Percentiles rank a stretch among this genome's conserved stretches.
These are phyloP conservation scores for Beauveria sp. DNA, from an alignment of 2,329 filamentous ascomycete species.

Conservation along the genomic window DNA sequence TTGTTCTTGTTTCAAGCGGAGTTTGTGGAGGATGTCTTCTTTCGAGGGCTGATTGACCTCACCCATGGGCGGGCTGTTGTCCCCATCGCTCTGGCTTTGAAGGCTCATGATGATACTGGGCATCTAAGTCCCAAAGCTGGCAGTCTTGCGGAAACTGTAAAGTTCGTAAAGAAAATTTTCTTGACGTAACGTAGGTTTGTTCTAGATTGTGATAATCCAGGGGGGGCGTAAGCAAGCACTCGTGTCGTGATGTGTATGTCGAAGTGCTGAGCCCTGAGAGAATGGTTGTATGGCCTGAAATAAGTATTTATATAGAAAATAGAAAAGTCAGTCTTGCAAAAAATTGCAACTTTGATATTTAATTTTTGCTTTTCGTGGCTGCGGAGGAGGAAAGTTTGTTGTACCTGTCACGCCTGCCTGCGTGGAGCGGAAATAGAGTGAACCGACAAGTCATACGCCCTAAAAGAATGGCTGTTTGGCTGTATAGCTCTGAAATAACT, in stretches of 20 bases:
- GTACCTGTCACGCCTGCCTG: too few species aligned
- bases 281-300: background rate
- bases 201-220: background rate
- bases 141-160: background rate
- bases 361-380: too few species aligned
- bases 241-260: background rate
- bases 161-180: background rate
- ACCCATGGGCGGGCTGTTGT: background rate
- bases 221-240: background rate
- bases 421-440: too few species aligned
- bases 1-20: background rate
- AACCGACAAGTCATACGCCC: too few species aligned
- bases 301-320: background rate
- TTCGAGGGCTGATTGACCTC: background rate
- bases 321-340: background rate
- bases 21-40: background rate
- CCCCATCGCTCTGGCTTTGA: background rate
- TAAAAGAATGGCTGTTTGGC: too few species aligned
- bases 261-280: background rate
- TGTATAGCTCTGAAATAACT: too few species aligned
- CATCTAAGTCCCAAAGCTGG: background rate
- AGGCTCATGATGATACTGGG: background rate
- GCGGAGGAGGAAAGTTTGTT: too few species aligned
- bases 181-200: background rate
- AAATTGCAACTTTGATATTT: too few species aligned